A percentile compares a stretch with the other conserved stretches of the same genome.
These are phyloP conservation scores for Metarhizium rileyi DNA, from an alignment of 2,329 filamentous ascomycete species.

Conservation along the genomic window DNA sequence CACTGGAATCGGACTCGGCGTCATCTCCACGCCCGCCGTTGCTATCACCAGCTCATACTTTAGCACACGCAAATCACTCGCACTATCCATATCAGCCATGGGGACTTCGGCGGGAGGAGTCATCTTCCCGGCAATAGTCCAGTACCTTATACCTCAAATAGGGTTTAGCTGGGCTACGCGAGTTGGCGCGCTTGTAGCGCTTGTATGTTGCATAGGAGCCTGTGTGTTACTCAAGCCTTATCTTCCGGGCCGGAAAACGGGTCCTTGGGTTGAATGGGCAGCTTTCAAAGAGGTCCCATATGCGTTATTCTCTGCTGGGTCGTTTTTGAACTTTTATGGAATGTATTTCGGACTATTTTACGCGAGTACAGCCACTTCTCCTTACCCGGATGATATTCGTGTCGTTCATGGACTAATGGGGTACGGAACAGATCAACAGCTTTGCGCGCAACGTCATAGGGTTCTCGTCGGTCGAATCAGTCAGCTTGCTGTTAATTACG, in stretches of 20 bases:
- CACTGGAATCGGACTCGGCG: slow-evolving; percentile 42
- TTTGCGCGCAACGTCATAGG: slow-evolving; percentile 32
- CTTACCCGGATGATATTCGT: background rate
- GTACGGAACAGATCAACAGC: slow-evolving; percentile 28
- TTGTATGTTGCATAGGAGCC: slow-evolving; percentile 32
- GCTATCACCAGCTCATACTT: slow-evolving; percentile 56
- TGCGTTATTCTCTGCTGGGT: slow-evolving; percentile 37
- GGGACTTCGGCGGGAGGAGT: slow-evolving; percentile 49
- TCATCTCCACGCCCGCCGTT: slow-evolving; percentile 48
- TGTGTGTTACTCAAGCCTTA: slow-evolving; percentile 32
- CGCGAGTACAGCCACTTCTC: slow-evolving; percentile 21
- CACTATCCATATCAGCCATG: slow-evolving; percentile 49
- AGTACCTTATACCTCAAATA: slow-evolving; percentile 44
- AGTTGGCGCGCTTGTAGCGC: slow-evolving; percentile 52
- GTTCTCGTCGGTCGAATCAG: slow-evolving; percentile 38
- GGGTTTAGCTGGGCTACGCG: slow-evolving; percentile 57
- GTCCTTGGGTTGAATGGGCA: slow-evolving; percentile 42
- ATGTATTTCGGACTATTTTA: slow-evolving; percentile 31
- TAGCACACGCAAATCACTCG: slow-evolving; percentile 42
- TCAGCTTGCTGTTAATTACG: slow-evolving; percentile 45
- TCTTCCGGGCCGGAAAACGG: slow-evolving; percentile 37
- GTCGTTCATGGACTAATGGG: background rate
- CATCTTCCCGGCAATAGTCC: slow-evolving; percentile 46
- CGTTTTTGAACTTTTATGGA: slow-evolving; percentile 34
- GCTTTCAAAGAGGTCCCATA: slow-evolving; percentile 50